These are phyloP conservation scores for Tetradesmus obliquus DNA, from an alignment of 139 green algal genomes.

Conservation along the genomic window DNA sequence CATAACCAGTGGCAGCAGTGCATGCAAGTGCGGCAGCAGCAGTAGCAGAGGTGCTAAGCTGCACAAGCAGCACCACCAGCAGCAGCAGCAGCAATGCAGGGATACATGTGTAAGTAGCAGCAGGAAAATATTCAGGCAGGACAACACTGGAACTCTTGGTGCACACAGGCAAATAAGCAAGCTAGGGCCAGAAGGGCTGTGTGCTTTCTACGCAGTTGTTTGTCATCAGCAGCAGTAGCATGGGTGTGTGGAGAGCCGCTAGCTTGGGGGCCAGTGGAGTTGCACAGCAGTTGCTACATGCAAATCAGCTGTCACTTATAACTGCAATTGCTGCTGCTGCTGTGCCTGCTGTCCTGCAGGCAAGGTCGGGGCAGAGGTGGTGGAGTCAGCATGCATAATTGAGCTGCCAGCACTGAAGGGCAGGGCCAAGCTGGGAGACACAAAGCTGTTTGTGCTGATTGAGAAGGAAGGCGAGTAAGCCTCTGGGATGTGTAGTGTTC, in stretches of 20 bases:
- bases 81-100: no score
- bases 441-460: constrained; percentile 82
- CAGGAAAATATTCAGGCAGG: no score
- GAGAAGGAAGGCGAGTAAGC: constrained; percentile 84
- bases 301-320: neutral
- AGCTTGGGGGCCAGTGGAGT: no score
- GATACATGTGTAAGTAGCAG: no score
- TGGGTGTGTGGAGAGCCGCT: no score
- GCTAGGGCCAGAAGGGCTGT: no score
- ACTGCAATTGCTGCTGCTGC: neutral
- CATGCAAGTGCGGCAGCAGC: neutral
- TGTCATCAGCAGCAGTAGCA: no score
- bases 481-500: neutral
- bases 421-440: constrained; percentile 75
- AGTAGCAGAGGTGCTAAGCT: neutral
- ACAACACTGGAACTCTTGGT: no score
- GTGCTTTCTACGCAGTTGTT: no score
- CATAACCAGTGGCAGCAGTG: neutral
- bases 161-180: no score
- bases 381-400: constrained; percentile 90
- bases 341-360: constrained; percentile 55
- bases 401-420: constrained; percentile 91
- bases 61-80: no score
- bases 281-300: no score
- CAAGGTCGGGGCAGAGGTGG: constrained; percentile 79